phyloP scores from a whole-genome alignment of 2,329 filamentous ascomycete species.

The Diaporthe velutina region DNA sequence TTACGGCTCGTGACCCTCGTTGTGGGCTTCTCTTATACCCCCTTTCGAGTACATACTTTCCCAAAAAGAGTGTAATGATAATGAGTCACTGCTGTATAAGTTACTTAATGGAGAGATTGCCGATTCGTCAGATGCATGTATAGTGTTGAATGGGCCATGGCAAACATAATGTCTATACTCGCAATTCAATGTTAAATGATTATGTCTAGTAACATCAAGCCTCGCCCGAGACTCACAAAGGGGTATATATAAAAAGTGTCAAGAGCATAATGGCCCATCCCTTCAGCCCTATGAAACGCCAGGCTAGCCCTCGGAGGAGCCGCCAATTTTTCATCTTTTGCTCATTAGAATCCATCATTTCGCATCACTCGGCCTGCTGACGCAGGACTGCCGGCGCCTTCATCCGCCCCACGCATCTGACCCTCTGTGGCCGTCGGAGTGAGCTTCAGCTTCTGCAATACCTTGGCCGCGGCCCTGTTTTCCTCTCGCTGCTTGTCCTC shows the following conservation, averaged over 20 bases:
- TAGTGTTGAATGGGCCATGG: not conserved
- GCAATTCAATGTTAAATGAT: slow-evolving; percentile 11
- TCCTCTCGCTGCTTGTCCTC: slow-evolving; percentile 55
- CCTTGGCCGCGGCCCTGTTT: slow-evolving; percentile 44
- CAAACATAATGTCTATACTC: not conserved
- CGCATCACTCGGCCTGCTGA: not conserved
- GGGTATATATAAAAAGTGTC: slow-evolving; percentile 20
- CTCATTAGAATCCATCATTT: not conserved
- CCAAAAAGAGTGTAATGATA: slow-evolving; percentile 38
- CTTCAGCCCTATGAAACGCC: not conserved
- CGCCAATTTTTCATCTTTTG: not conserved
- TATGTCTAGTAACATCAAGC: not conserved
- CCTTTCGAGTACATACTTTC: slow-evolving; percentile 31
- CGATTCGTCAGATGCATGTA: not conserved
- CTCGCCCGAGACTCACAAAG: slow-evolving; percentile 3
- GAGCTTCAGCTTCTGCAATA: slow-evolving; percentile 58
- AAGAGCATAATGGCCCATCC: not conserved
- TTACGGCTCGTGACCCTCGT: not conserved
- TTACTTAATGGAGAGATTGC: not conserved
- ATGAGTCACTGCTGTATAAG: slow-evolving; percentile 18
- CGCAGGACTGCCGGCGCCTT: not conserved
- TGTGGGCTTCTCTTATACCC: slow-evolving; percentile 34
- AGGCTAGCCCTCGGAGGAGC: not conserved
- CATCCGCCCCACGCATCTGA: slow-evolving; percentile 41
- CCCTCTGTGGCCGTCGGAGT: slow-evolving; percentile 46